Base-by-base conservation (phyloP, 345 rosid species). In the Euphorbia lathyris region DNA sequence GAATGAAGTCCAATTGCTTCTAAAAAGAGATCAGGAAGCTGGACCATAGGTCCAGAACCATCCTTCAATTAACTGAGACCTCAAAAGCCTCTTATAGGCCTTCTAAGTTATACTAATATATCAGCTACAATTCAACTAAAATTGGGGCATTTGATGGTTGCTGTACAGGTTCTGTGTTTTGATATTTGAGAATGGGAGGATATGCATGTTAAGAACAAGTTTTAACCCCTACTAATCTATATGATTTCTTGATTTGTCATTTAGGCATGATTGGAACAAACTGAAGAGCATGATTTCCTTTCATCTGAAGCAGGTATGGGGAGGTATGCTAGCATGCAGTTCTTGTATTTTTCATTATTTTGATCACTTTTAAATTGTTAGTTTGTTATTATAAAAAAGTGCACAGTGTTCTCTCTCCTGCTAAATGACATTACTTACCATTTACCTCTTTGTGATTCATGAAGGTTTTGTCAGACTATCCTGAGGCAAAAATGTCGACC, bases 301-400 rank as follows among this genome's bases (percentile, higher is more conserved):
- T 81, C 83, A 86, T 84, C 79, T 95, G 90, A 95, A 92, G 93
- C 93, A 90, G 99, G 99, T 95, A 91, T 74, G 90, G 87, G 79
- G 89, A 84, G 89, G 95, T 86, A 89, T 74, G 93, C 82, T 74
- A 60, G 71, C 66, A 36, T 76, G 55, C 70, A 26, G 76, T 56
- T 72, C 73, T 66, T 48, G 61, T 23, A 20, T 66, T 68, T 66
- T 68, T 61, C 58, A 66, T 77, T 25, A 8, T 20, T 26, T 58
- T 56, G 26, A 22, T 52, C 60, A 58, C 14, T 14, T 43, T 12
- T 27, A 23, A 2, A 72, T 66, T 14, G 23, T 19, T 48, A 20
- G 34, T 58, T 47, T 67, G 9, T 45, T 36, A 47, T 53, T 66
- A 58, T 30, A 58, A 40, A 26, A 23, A 34, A 25, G 71, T 51